Conservation (phyloP, 164 flowering plant species). For the Chimonanthus praecox region DNA sequence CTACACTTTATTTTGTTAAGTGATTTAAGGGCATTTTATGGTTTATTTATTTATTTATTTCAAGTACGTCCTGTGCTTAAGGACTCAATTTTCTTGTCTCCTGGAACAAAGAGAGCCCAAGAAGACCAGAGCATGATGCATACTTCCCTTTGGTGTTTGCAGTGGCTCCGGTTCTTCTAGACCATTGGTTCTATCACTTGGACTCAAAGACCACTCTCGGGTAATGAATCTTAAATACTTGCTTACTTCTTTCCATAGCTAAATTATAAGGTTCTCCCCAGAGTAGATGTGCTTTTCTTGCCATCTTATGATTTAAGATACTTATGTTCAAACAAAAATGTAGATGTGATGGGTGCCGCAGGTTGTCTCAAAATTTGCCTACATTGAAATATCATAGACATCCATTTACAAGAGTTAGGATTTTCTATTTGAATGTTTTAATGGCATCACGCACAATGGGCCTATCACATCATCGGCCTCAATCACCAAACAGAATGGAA, state of each 20-base stretch:
- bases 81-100: background rate
- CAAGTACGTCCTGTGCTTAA: too few relatives aligned
- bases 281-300: background rate
- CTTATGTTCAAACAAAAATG: background rate
- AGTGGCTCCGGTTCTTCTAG: conserved; percentile 55
- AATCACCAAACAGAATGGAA: background rate
- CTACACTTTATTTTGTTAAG: too few relatives aligned
- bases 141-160: conserved; percentile 21
- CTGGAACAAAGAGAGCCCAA: background rate
- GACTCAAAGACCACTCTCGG: conserved; percentile 82
- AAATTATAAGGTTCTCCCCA: background rate
- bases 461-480: background rate
- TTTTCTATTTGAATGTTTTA: background rate
- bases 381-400: background rate
- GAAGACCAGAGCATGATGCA: background rate
- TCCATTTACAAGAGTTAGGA: background rate
- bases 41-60: too few relatives aligned
- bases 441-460: background rate
- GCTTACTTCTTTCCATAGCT: background rate
- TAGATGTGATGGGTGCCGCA: background rate
- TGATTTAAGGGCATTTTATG: too few relatives aligned
- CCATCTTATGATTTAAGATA: background rate
- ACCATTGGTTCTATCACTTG: conserved; percentile 75
- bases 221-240: conserved; percentile 24
- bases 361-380: background rate